Percentiles rank a stretch among this genome's conserved stretches.
phyloP scores from a whole-genome alignment of 1,284 basidiomycete species.

The Anthracocystis walkeri region DNA sequence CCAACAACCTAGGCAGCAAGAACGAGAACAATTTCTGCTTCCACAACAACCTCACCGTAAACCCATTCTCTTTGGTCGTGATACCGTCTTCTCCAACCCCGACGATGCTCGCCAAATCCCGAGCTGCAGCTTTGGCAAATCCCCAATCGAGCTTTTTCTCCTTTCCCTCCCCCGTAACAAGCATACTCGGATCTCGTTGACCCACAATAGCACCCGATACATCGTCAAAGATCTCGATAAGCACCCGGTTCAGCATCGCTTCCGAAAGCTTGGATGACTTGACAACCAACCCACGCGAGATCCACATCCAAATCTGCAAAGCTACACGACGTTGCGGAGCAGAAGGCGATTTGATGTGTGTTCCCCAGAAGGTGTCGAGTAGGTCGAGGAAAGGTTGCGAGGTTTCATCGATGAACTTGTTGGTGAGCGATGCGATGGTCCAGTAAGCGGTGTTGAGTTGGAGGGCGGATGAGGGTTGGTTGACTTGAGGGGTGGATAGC shows the following conservation, averaged over 20 bases:
- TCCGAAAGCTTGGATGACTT: slow-evolving; percentile 44
- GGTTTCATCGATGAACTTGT: slow-evolving; percentile 58
- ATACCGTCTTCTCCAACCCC: slow-evolving; percentile 52
- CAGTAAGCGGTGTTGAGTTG: slow-evolving; percentile 37
- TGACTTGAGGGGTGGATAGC: slow-evolving; percentile 2
- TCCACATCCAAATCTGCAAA: slow-evolving; percentile 59
- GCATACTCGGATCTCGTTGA: slow-evolving; percentile 2
- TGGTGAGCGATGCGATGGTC: slow-evolving; percentile 33
- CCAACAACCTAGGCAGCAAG: slow-evolving; percentile 81
- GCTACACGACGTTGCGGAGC: slow-evolving; percentile 19
- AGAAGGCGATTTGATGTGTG: slow-evolving; percentile 16
- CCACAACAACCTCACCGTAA: slow-evolving; percentile 71
- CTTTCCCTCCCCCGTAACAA: neutral
- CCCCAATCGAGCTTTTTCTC: slow-evolving; percentile 29
- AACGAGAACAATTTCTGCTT: slow-evolving; percentile 84
- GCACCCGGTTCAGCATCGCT: slow-evolving; percentile 55
- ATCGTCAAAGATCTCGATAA: slow-evolving; percentile 49
- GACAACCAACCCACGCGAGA: slow-evolving; percentile 55
- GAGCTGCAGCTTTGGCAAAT: slow-evolving; percentile 28
- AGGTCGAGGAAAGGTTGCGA: slow-evolving; percentile 25
- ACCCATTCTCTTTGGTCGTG: slow-evolving; percentile 56
- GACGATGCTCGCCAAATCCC: slow-evolving; percentile 37
- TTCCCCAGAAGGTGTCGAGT: slow-evolving; percentile 52
- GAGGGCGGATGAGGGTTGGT: slow-evolving; percentile 18
- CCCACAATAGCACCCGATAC: slow-evolving; percentile 12